Evolutionary conservation across 768 basidiomycete genomes (phyloP).

Genomic region (Punctularia strigosozonata): DNA sequence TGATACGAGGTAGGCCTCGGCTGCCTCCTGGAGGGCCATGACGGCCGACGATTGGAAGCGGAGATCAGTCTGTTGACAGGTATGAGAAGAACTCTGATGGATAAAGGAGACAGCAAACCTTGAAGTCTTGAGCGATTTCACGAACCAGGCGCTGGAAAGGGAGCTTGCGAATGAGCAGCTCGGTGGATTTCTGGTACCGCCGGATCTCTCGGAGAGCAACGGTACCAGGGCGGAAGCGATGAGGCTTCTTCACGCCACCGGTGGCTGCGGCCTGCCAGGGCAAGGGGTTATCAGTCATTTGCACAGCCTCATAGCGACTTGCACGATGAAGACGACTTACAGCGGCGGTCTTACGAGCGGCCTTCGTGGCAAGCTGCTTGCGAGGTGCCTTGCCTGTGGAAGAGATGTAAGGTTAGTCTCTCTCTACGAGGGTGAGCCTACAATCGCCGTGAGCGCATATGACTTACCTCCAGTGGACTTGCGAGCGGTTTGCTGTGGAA

Average conservation of each 20-base stretch:
- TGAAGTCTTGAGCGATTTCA: constrained; percentile 96
- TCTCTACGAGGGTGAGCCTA: constrained; percentile 9
- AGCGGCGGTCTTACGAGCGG: constrained; percentile 77
- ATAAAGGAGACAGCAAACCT: constrained; percentile 33
- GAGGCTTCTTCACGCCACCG: constrained; percentile 99
- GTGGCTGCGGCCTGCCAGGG: constrained; percentile 46
- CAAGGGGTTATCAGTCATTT: constrained; percentile 8
- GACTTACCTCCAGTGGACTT: constrained; percentile 91
- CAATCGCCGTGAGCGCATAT: constrained; percentile 21
- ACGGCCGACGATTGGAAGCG: constrained; percentile 96
- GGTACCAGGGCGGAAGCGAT: constrained; percentile 94
- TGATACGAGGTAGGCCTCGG: constrained; percentile 81
- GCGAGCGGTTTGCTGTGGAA: constrained; percentile 86
- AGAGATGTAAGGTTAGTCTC: constrained; percentile 14
- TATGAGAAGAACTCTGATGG: constrained; percentile 1
- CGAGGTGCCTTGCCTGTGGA: constrained; percentile 72
- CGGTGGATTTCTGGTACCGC: constrained; percentile 97
- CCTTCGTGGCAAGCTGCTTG: constrained; percentile 94
- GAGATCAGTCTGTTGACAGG: constrained; percentile 53
- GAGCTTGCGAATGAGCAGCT: constrained; percentile 98
- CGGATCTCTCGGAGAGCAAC: constrained; percentile 99
- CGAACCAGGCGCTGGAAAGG: constrained; percentile 98
- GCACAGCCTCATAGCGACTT: constrained; percentile 13
- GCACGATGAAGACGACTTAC: constrained; percentile 27
- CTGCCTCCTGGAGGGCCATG: constrained; percentile 88